phyloP scores from a whole-genome alignment of 306 rosid genomes.

The Dryas drummondii region DNA sequence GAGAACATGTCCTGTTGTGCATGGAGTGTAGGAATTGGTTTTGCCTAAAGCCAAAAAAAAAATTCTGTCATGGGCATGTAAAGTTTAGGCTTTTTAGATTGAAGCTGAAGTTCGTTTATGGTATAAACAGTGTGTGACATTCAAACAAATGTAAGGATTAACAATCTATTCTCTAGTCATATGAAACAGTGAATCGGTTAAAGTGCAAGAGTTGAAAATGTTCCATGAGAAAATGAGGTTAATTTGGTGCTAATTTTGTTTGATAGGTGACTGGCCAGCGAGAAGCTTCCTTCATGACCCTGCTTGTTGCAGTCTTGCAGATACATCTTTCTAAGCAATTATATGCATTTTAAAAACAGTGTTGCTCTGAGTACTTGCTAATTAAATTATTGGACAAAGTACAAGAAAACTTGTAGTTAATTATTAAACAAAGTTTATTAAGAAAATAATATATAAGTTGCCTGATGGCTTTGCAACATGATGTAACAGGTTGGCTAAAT shows the following conservation, averaged over 20 bases:
- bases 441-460: no score
- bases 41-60: not conserved
- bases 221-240: not conserved
- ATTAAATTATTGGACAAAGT: no score
- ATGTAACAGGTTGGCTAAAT: no score
- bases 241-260: not conserved
- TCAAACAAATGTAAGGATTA: no score
- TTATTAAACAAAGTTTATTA: no score
- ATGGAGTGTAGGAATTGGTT: not conserved
- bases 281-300: not conserved
- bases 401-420: no score
- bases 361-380: no score
- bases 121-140: no score
- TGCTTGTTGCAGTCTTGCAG: not conserved
- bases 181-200: no score
- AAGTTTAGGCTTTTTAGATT: not conserved
- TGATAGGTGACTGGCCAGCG: not conserved
- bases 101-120: not conserved
- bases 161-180: no score
- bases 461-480: no score
- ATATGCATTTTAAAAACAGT: not conserved
- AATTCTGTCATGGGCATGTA: not conserved
- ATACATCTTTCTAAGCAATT: not conserved
- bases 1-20: not conserved
- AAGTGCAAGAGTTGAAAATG: no score